Conservation (phyloP, 2,329 filamentous ascomycete species). For the Cryphonectria parasitica region DNA sequence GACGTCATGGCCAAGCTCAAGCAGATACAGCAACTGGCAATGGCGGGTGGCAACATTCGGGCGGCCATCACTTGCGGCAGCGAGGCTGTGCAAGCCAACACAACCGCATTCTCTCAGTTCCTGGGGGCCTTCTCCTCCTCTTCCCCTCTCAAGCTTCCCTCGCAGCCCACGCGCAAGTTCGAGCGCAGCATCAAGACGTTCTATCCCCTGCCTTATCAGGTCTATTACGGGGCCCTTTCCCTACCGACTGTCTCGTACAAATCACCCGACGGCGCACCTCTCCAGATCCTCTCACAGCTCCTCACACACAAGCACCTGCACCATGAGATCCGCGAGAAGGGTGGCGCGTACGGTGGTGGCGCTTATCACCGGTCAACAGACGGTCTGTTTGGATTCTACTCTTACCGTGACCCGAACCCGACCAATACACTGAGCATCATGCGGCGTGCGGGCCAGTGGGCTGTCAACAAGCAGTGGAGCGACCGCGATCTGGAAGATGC, state of each 20-base stretch:
- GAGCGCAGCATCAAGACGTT: constrained; percentile 72
- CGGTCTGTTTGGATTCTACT: constrained; percentile 92
- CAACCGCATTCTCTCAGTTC: constrained; percentile 72
- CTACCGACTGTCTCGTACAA: constrained; percentile 85
- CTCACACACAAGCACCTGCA: constrained; percentile 96
- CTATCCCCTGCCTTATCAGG: constrained; percentile 94
- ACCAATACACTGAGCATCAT: constrained; percentile 86
- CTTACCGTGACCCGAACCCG: constrained; percentile 91
- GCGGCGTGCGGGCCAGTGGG: constrained; percentile 80
- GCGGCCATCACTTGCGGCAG: constrained; percentile 83
- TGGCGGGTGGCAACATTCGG: constrained; percentile 72
- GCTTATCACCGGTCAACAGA: constrained; percentile 80
- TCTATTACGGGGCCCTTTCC: constrained; percentile 88
- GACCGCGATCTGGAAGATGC: constrained; percentile 90
- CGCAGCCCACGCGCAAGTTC: constrained; percentile 39
- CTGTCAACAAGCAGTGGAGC: constrained; percentile 78
- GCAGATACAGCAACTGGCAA: constrained; percentile 77
- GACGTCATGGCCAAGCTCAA: constrained; percentile 85
- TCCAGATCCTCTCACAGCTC: constrained; percentile 88
- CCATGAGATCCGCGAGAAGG: constrained; percentile 96
- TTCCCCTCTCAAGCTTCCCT: constrained; percentile 43
- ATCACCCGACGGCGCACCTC: constrained; percentile 72
- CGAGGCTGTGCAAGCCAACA: constrained; percentile 72
- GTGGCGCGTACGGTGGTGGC: constrained; percentile 92
- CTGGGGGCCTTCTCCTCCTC: constrained; percentile 61